Evolutionary conservation across 257 asterid species (phyloP).

Genomic region (Vinca minor): DNA sequence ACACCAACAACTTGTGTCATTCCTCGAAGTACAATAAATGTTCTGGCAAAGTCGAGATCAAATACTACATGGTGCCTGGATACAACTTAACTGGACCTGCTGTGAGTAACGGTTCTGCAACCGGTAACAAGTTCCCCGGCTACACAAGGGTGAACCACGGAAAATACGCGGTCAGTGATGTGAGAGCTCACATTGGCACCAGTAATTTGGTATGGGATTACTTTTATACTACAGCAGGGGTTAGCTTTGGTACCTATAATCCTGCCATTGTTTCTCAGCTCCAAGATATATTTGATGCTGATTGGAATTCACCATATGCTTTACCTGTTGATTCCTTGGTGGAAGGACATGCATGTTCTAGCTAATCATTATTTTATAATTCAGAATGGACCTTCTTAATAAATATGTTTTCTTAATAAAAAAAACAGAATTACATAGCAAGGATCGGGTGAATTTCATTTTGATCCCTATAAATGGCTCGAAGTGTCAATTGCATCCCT

Average conservation of each 20-base stretch:
- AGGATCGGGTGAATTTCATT: no score
- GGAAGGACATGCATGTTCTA: slow-evolving; percentile 35
- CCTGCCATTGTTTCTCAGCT: slow-evolving; percentile 57
- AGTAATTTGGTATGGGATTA: slow-evolving; percentile 86
- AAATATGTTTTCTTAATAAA: no score
- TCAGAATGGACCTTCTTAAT: not conserved
- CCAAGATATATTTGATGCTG: slow-evolving; percentile 71
- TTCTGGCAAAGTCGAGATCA: slow-evolving; percentile 66
- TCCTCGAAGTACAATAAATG: slow-evolving; percentile 60
- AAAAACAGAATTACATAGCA: no score
- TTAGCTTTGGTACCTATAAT: slow-evolving; percentile 70
- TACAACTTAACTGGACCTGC: slow-evolving; percentile 76
- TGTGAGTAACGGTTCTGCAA: slow-evolving; percentile 31
- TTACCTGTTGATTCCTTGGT: slow-evolving; percentile 45
- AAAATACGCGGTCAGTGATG: slow-evolving; percentile 71
- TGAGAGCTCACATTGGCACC: slow-evolving; percentile 72
- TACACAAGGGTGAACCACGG: slow-evolving; percentile 79
- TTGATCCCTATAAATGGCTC: no score
- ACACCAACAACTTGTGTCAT: slow-evolving; percentile 58
- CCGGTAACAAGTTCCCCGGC: slow-evolving; percentile 57
- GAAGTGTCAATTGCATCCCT: no score
- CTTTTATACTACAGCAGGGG: slow-evolving; percentile 65
- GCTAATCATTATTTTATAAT: slow-evolving; percentile 13
- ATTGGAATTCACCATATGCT: slow-evolving; percentile 77
- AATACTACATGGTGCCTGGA: slow-evolving; percentile 69